Conservation (phyloP, 208 protist species). For the Endotrypanum monterogeii region DNA sequence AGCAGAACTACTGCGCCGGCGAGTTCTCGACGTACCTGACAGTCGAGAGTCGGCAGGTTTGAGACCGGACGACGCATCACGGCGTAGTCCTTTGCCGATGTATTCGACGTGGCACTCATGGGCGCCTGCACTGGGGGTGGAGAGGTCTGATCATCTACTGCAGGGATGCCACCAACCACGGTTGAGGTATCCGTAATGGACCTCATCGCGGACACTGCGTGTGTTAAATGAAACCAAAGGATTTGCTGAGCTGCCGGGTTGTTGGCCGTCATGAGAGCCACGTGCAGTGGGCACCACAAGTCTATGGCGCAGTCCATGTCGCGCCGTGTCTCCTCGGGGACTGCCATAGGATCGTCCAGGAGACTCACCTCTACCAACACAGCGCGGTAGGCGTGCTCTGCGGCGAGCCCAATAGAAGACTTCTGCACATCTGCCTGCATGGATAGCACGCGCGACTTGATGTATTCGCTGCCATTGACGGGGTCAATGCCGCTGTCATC, state of each 20-base stretch:
- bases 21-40: constrained; percentile 50
- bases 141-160: background rate
- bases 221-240: constrained; percentile 62
- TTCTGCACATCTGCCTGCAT: constrained; percentile 27
- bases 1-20: constrained; percentile 56
- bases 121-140: background rate
- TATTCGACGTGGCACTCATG: background rate
- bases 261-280: constrained; percentile 65
- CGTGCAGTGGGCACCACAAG: constrained; percentile 66
- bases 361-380: constrained; percentile 67
- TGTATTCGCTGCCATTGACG: constrained; percentile 28
- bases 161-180: background rate
- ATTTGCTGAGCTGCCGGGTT: constrained; percentile 30
- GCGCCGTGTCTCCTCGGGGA: constrained; percentile 31
- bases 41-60: constrained; percentile 25
- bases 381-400: constrained; percentile 42
- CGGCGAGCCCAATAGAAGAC: constrained; percentile 22
- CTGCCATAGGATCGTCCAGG: constrained; percentile 46
- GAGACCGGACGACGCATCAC: background rate
- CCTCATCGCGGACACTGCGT: constrained; percentile 44
- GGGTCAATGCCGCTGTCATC: constrained; percentile 21
- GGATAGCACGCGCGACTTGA: constrained; percentile 12
- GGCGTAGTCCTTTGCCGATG: background rate
- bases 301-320: constrained; percentile 47
- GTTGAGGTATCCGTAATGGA: constrained; percentile 23